Evolutionary conservation across 495 filamentous ascomycete species (phyloP).

Genomic region (Penicillium samsonianum): DNA sequence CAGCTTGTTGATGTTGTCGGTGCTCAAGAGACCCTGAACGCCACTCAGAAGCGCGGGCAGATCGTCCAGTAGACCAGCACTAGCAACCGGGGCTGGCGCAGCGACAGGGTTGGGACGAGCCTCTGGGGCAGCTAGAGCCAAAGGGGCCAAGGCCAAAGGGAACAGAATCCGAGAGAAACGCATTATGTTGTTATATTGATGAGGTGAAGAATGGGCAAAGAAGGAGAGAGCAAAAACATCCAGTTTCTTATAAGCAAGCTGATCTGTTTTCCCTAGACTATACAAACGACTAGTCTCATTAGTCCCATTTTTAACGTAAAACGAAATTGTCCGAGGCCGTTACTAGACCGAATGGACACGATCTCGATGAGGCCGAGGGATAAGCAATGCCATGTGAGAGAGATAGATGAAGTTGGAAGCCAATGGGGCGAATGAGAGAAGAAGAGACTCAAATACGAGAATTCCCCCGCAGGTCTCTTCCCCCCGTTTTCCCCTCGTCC

Average conservation of each 20-base stretch:
- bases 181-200: slow-evolving; percentile 26
- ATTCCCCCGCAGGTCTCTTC: slow-evolving; percentile 22
- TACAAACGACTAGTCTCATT: no score
- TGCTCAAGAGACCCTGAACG: slow-evolving; percentile 36
- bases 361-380: slow-evolving; percentile 7
- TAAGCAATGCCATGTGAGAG: slow-evolving; percentile 8
- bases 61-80: slow-evolving; percentile 30
- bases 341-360: neutral
- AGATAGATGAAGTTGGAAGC: neutral
- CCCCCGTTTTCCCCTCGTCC: no score
- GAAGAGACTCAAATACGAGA: neutral
- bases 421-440: neutral
- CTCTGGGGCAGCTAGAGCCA: slow-evolving; percentile 40
- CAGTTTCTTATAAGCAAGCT: slow-evolving; percentile 10
- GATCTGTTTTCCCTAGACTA: neutral
- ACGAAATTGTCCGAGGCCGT: slow-evolving; percentile 23
- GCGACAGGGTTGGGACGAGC: slow-evolving; percentile 34
- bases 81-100: slow-evolving; percentile 22
- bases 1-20: slow-evolving; percentile 45
- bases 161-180: slow-evolving; percentile 30
- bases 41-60: slow-evolving; percentile 29
- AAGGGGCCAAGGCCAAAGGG: slow-evolving; percentile 31
- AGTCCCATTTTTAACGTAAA: no score
- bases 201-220: neutral
- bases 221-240: neutral